These are phyloP conservation scores for Exophiala alcalophila DNA, from an alignment of 2,329 filamentous ascomycete species.

Conservation along the genomic window DNA sequence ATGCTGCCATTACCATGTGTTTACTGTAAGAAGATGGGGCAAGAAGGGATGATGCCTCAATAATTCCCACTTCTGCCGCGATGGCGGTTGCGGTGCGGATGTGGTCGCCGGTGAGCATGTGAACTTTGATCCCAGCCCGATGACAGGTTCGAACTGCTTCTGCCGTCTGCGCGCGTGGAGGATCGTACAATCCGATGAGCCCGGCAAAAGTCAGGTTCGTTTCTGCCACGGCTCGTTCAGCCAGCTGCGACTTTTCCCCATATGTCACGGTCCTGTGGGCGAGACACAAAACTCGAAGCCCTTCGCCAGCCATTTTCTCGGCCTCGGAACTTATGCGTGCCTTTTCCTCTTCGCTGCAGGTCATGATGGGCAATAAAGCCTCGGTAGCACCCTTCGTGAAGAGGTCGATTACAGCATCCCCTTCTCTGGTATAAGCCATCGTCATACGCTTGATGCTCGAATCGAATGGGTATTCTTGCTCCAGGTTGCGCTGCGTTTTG, in stretches of 20 bases:
- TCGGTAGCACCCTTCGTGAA: slow-evolving; percentile 65
- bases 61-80: slow-evolving; percentile 57
- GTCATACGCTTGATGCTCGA: slow-evolving; percentile 66
- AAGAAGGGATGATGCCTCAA: no score
- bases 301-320: slow-evolving; percentile 53
- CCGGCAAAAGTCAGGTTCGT: slow-evolving; percentile 55
- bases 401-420: slow-evolving; percentile 38
- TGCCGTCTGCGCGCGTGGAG: slow-evolving; percentile 58
- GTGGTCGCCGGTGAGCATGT: slow-evolving; percentile 60
- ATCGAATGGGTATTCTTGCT: slow-evolving; percentile 65
- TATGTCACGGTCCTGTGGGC: slow-evolving; percentile 41
- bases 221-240: slow-evolving; percentile 52
- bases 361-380: slow-evolving; percentile 52
- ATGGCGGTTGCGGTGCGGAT: slow-evolving; percentile 57
- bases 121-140: slow-evolving; percentile 54
- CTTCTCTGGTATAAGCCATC: slow-evolving; percentile 51
- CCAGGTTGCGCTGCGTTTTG: slow-evolving; percentile 47
- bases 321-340: slow-evolving; percentile 40
- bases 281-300: slow-evolving; percentile 59
- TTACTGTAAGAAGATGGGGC: no score
- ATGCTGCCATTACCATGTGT: slow-evolving; percentile 53
- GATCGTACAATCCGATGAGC: slow-evolving; percentile 60
- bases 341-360: slow-evolving; percentile 43
- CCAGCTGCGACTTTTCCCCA: slow-evolving; percentile 32
- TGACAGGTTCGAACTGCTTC: slow-evolving; percentile 53